Conservation (phyloP, 192 early-diverging fungal species). For the Coemansia javaensis region DNA sequence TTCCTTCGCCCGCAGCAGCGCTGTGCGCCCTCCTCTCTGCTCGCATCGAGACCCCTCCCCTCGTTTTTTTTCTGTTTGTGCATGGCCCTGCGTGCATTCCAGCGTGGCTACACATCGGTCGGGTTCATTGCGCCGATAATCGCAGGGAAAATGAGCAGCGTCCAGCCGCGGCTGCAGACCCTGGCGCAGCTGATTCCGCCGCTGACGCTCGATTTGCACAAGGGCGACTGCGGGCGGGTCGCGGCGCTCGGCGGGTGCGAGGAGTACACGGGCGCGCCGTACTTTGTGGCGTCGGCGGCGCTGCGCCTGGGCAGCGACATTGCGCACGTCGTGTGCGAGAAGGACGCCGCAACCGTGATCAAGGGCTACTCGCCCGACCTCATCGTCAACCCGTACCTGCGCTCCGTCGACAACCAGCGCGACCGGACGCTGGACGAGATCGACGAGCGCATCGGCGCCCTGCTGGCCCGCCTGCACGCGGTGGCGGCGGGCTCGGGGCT, state of each 20-base stretch:
- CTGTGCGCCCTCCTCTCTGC: not conserved
- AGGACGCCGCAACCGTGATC: slow-evolving; percentile 67
- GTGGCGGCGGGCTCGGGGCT: slow-evolving; percentile 90
- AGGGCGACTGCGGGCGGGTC: slow-evolving; percentile 45
- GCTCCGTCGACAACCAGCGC: slow-evolving; percentile 25
- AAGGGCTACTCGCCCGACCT: slow-evolving; percentile 82
- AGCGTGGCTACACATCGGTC: slow-evolving; percentile 28
- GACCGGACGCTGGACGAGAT: slow-evolving; percentile 30
- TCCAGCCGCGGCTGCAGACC: slow-evolving; percentile 38
- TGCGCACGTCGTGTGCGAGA: slow-evolving; percentile 81
- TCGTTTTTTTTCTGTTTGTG: not conserved
- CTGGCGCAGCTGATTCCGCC: slow-evolving; percentile 44
- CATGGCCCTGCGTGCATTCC: slow-evolving; percentile 23
- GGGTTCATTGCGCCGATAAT: slow-evolving; percentile 41
- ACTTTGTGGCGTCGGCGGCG: slow-evolving; percentile 55
- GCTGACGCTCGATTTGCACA: slow-evolving; percentile 32
- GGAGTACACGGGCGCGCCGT: slow-evolving; percentile 88
- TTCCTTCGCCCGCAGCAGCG: not conserved
- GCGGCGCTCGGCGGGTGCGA: slow-evolving; percentile 41
- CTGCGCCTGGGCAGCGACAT: slow-evolving; percentile 74
- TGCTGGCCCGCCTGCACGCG: slow-evolving; percentile 74
- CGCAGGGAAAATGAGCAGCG: slow-evolving; percentile 41
- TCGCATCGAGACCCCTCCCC: not conserved
- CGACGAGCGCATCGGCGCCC: slow-evolving; percentile 39
- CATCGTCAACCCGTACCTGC: slow-evolving; percentile 89